phyloP scores from a whole-genome alignment of 179 eudicot species.

The Patellifolia procumbens region DNA sequence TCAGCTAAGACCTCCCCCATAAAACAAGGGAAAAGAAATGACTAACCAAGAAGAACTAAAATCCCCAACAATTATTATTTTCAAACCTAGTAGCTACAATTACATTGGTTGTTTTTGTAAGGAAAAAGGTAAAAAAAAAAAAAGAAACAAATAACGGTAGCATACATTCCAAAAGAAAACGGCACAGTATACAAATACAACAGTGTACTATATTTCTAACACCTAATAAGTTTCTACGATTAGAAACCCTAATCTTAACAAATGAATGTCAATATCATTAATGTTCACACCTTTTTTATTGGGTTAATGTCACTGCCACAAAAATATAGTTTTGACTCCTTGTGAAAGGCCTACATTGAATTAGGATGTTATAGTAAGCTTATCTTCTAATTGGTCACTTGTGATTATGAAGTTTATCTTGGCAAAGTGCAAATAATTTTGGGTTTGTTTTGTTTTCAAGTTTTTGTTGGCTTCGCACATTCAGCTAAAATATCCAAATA shows the following conservation, averaged over 20 bases:
- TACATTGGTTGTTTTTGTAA: no score
- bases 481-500: neutral
- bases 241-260: slow-evolving; percentile 8
- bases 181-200: no score
- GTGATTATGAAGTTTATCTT: neutral
- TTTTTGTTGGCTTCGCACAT: neutral
- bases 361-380: neutral
- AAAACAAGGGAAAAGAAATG: neutral
- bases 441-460: neutral
- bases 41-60: no score
- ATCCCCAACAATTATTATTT: no score
- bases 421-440: neutral
- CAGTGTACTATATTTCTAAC: no score
- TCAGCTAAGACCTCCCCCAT: neutral
- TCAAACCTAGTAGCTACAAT: no score
- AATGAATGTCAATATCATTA: neutral
- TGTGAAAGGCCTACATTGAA: neutral
- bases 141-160: no score
- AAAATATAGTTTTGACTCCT: neutral
- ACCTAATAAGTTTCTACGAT: no score
- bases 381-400: neutral
- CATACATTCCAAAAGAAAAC: no score
- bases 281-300: neutral
- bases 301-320: neutral
- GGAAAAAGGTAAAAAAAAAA: no score